A percentile compares a stretch with the other conserved stretches of the same genome.
These are phyloP conservation scores for Phytophthora syringae DNA, from an alignment of 352 stramenopile species.

Conservation along the genomic window DNA sequence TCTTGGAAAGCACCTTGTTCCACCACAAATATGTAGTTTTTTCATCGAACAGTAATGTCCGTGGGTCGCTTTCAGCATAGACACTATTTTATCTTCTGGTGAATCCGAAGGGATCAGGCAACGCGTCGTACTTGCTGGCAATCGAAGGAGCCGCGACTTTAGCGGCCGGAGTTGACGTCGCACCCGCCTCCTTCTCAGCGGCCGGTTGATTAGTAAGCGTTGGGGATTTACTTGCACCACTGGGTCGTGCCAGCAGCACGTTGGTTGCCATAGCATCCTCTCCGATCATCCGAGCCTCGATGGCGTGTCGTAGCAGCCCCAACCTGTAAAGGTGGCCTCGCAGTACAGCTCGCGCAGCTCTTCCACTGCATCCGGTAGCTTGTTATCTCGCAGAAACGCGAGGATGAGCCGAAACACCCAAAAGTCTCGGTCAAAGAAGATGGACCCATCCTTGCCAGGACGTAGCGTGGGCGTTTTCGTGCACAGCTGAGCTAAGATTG, in stretches of 20 bases:
- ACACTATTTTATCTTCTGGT: too few relatives aligned
- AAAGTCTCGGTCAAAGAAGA: constrained; percentile 79
- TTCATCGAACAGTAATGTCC: too few relatives aligned
- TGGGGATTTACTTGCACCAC: background rate
- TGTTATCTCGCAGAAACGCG: constrained; percentile 70
- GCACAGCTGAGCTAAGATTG: constrained; percentile 82
- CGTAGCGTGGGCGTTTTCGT: constrained; percentile 64
- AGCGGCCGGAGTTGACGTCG: background rate
- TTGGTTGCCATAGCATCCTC: constrained; percentile 50
- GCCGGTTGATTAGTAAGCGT: background rate
- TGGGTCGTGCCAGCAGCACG: constrained; percentile 18
- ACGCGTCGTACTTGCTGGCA: constrained; percentile 53
- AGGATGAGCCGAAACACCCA: constrained; percentile 81
- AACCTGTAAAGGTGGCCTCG: constrained; percentile 79
- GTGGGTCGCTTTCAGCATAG: too few relatives aligned
- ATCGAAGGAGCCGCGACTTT: constrained; percentile 6
- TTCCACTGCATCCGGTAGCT: constrained; percentile 58
- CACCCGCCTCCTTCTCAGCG: constrained; percentile 4
- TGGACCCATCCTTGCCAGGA: constrained; percentile 57
- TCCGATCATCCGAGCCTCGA: constrained; percentile 78
- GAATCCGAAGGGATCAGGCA: constrained; percentile 75
- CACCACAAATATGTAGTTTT: too few relatives aligned
- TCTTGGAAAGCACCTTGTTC: too few relatives aligned
- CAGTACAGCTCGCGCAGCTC: constrained; percentile 80
- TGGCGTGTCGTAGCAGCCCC: constrained; percentile 73